These are phyloP conservation scores for Chalciporus piperatus DNA, from an alignment of 768 basidiomycete genomes.

Conservation along the genomic window DNA sequence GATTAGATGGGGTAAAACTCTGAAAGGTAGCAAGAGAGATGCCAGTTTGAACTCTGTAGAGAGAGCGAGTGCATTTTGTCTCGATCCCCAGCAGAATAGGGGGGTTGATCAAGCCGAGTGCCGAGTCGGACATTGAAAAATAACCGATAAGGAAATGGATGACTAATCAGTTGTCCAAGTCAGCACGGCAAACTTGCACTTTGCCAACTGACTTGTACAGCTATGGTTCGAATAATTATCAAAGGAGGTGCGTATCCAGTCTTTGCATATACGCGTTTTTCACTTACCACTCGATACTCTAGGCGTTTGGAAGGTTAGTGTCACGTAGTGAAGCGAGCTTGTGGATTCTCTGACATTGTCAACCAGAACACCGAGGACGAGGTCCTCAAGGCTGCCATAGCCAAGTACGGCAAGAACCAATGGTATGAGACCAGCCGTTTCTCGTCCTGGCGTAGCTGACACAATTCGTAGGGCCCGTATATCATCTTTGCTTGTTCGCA, in stretches of 20 bases:
- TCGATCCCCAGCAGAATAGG: constrained; percentile 10
- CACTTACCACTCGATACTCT: not conserved
- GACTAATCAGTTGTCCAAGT: constrained; percentile 7
- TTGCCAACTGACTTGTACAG: not conserved
- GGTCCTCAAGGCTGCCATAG: constrained; percentile 97
- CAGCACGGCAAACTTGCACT: not conserved
- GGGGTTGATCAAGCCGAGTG: constrained; percentile 5
- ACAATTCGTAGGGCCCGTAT: constrained; percentile 78
- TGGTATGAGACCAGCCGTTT: constrained; percentile 46
- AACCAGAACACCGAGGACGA: constrained; percentile 92
- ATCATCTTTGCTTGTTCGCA: constrained; percentile 93
- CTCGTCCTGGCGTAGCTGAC: not conserved
- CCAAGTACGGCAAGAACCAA: constrained; percentile 96
- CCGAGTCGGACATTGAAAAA: constrained; percentile 21
- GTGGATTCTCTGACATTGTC: constrained; percentile 9
- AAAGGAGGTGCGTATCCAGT: constrained; percentile 65
- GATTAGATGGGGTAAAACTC: no score
- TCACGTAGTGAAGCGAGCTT: not conserved
- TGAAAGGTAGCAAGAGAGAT: not conserved
- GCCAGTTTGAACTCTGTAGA: not conserved
- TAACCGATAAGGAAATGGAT: constrained; percentile 1
- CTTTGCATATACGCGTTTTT: not conserved
- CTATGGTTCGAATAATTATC: constrained; percentile 87
- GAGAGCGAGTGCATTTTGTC: not conserved
- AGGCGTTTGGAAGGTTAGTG: constrained; percentile 80